Evolutionary conservation across 495 filamentous ascomycete species (phyloP).

Genomic region (Penicillium paxilli): DNA sequence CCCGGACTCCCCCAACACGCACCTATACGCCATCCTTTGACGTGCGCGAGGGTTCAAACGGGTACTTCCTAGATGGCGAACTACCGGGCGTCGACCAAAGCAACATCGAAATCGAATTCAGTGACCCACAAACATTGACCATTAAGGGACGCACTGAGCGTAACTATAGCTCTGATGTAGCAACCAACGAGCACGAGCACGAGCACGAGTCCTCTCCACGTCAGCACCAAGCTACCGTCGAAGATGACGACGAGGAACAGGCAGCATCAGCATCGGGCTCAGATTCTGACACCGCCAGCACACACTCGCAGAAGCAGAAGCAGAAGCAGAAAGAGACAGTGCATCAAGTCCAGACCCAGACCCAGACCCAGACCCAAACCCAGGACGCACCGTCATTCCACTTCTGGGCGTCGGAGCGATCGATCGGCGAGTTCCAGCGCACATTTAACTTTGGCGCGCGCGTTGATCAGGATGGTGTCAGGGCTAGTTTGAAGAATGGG

Average conservation of each 20-base stretch:
- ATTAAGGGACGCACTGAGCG: conserved; percentile 70
- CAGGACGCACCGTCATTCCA: too few species aligned
- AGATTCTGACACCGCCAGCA: conserved; percentile 10
- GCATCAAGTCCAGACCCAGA: conserved; percentile 6
- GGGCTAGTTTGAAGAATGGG: conserved; percentile 73
- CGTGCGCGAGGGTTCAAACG: conserved; percentile 63
- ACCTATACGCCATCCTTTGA: conserved; percentile 76
- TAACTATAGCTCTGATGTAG: conserved; percentile 41
- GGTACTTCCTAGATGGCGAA: conserved; percentile 85
- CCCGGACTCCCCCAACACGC: conserved; percentile 18
- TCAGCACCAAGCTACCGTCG: conserved; percentile 58
- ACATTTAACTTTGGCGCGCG: conserved; percentile 73
- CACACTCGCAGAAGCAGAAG: conserved; percentile 1
- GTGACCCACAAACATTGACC: conserved; percentile 71
- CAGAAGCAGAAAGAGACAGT: background rate
- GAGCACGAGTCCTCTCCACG: conserved; percentile 1
- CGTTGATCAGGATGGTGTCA: conserved; percentile 76
- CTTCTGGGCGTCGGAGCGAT: conserved; percentile 83
- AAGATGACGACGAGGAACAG: conserved; percentile 55
- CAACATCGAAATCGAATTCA: conserved; percentile 81
- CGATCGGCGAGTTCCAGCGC: conserved; percentile 75
- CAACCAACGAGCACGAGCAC: background rate
- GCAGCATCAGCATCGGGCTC: background rate
- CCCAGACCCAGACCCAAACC: conserved; percentile 21
- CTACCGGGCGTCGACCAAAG: conserved; percentile 80